phyloP scores from a whole-genome alignment of 2,329 filamentous ascomycete genomes.

The Xylaria arbuscula region DNA sequence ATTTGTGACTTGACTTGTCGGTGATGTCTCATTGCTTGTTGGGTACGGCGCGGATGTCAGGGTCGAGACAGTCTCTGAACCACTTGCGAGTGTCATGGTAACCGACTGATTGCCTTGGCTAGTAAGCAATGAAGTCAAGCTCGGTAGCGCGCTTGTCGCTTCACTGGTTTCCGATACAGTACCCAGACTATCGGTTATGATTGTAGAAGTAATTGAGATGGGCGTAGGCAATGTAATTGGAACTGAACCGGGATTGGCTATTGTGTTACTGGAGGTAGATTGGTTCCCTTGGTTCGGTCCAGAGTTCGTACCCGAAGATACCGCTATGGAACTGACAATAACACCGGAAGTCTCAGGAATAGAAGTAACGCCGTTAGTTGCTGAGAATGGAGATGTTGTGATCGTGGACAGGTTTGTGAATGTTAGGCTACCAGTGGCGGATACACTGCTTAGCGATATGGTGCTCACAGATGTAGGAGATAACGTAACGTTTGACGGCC shows the following conservation, averaged over 20 bases:
- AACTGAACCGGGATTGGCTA: slow-evolving; percentile 16
- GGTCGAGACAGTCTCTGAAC: slow-evolving; percentile 18
- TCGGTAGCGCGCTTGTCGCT: slow-evolving; percentile 4
- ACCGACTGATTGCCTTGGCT: slow-evolving; percentile 29
- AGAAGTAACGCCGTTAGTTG: slow-evolving; percentile 33
- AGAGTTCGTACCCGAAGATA: slow-evolving; percentile 13
- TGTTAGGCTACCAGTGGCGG: slow-evolving; percentile 45
- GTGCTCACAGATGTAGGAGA: slow-evolving; percentile 7
- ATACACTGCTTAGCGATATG: slow-evolving; percentile 40
- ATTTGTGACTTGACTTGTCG: background rate
- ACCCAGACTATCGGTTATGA: slow-evolving; percentile 8
- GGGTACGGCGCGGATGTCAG: slow-evolving; percentile 10
- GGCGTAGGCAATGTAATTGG: slow-evolving; percentile 13
- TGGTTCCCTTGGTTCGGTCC: slow-evolving; percentile 22
- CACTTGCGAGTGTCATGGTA: slow-evolving; percentile 9
- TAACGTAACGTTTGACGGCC: background rate
- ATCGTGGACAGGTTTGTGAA: slow-evolving; percentile 13
- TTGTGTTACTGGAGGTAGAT: slow-evolving; percentile 12
- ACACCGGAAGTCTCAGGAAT: slow-evolving; percentile 19
- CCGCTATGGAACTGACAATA: slow-evolving; percentile 15
- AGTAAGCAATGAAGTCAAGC: slow-evolving; percentile 5
- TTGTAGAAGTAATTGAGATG: background rate
- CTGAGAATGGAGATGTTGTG: slow-evolving; percentile 29
- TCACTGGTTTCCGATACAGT: slow-evolving; percentile 9
- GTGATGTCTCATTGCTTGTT: slow-evolving; percentile 13